Conservation (phyloP, 2,329 filamentous ascomycete species). For the Fusarium sp. region DNA sequence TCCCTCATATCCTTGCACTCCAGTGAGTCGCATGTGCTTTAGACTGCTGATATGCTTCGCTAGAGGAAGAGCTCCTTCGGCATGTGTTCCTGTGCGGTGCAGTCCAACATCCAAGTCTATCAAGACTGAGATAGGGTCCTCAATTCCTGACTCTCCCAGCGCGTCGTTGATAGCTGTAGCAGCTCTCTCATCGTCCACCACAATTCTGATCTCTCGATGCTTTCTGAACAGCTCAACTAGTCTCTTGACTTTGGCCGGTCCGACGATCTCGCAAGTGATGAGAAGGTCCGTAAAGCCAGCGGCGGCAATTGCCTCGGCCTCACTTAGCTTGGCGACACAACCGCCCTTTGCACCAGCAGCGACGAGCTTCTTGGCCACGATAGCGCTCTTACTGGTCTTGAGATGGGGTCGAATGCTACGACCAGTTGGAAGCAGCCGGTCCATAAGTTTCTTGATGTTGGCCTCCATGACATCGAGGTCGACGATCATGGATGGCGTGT, state of each 20-base stretch:
- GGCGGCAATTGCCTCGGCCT: slow-evolving; percentile 30
- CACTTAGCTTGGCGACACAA: slow-evolving; percentile 31
- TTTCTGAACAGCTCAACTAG: slow-evolving; percentile 27
- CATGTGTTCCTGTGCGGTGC: slow-evolving; percentile 4
- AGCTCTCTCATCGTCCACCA: slow-evolving; percentile 20
- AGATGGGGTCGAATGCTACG: slow-evolving; percentile 41
- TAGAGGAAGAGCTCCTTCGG: not conserved
- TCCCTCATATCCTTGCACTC: slow-evolving; percentile 33
- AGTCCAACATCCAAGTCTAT: slow-evolving; percentile 34
- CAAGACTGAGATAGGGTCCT: slow-evolving; percentile 13
- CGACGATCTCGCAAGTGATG: slow-evolving; percentile 36
- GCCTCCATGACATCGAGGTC: slow-evolving; percentile 62
- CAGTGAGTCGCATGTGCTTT: slow-evolving; percentile 18
- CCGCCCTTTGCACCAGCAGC: slow-evolving; percentile 31
- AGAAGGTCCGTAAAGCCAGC: slow-evolving; percentile 33
- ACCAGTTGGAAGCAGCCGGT: slow-evolving; percentile 54
- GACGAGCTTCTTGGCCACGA: slow-evolving; percentile 17
- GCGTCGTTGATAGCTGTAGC: slow-evolving; percentile 22
- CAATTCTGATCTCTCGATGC: slow-evolving; percentile 10
- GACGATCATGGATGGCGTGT: slow-evolving; percentile 67
- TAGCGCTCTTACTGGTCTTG: slow-evolving; percentile 31
- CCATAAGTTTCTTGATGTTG: slow-evolving; percentile 61
- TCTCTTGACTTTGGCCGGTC: slow-evolving; percentile 8
- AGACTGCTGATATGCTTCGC: slow-evolving; percentile 15
- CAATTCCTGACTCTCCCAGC: not conserved